Evolutionary conservation across 768 basidiomycete genomes (phyloP), one percentile per base, ranked within the genome.

Genomic region (Russula ochroleuca): DNA sequence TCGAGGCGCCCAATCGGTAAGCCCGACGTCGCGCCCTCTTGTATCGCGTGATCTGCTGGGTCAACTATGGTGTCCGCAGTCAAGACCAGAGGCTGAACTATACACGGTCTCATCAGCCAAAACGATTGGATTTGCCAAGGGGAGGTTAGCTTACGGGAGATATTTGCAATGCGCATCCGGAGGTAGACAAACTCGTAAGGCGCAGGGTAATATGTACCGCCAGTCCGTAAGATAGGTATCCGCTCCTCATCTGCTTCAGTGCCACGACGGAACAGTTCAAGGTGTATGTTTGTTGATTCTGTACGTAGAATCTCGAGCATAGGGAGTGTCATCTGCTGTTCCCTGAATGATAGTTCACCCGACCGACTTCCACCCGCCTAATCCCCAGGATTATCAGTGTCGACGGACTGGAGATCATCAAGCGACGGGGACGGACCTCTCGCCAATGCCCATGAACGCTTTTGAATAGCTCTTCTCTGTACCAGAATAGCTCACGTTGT

Each of bases 401-500:
- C 35, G 38, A 64, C 21, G 63, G 57, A 41, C 37, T 59, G 25
- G 11, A 64, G 19, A 49, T 10, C 21, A 5, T 25, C 2, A 38
- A 11, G 6, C 15, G 21, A 21, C 17, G 21, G 23, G 17, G 38
- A 63, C 82, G 63, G 63, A 93, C 95, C 83, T 98, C 97, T 70
- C 82, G 82, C 97, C 97, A 99, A 19, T 78, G 79, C 11, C 88
- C 88, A 14, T 76, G 78, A 15, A 98, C 72, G 55, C 77, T 75
- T 51, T 83, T 83, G 69, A 98, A 82, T 11, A 99, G 75, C 66
- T 88, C 85, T 73, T 99, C 95, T 40, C 95, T 81, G 72, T 97
- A 96, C 97, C 97, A 99, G 77, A 98, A 99, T 17, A 95, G 72
- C 71, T 94, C 90, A 43, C 85, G 80, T 71, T 93, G 88, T 11